phyloP scores from a whole-genome alignment of 805 yeast genomes.

The Yarrowia deformans region DNA sequence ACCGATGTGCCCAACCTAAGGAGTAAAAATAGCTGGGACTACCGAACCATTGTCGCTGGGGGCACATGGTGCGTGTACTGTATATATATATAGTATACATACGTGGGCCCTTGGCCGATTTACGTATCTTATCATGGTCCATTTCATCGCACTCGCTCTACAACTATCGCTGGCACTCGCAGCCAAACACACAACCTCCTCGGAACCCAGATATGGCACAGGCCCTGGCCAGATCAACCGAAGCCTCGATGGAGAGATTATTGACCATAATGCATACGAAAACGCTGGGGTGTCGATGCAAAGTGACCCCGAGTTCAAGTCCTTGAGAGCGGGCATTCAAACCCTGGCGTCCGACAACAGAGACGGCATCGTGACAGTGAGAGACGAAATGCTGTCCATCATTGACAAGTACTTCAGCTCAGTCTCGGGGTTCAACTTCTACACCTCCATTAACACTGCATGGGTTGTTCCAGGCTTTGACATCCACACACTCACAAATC shows the following conservation, averaged over 20 bases:
- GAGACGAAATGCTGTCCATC: conserved; percentile 29
- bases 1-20: conserved; percentile 1
- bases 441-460: conserved; percentile 17
- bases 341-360: conserved; percentile 12
- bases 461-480: conserved; percentile 21
- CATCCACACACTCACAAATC: conserved; percentile 19
- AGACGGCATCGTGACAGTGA: conserved; percentile 16
- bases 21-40: conserved; percentile 14
- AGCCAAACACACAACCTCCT: conserved; percentile 1
- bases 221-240: conserved; percentile 28
- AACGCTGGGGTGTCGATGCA: conserved; percentile 14
- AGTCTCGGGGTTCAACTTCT: conserved; percentile 17
- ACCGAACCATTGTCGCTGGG: background rate
- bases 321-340: background rate
- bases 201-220: conserved; percentile 19
- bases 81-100: conserved; percentile 6
- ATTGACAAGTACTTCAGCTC: conserved; percentile 20
- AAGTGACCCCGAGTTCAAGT: conserved; percentile 16
- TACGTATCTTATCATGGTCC: background rate
- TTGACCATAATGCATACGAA: conserved; percentile 24
- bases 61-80: background rate
- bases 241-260: conserved; percentile 7
- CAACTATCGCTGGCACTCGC: conserved; percentile 4
- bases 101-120: background rate
- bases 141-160: background rate